Base-by-base conservation (phyloP, 2,329 filamentous ascomycete genomes). In the Alternaria sp. region DNA sequence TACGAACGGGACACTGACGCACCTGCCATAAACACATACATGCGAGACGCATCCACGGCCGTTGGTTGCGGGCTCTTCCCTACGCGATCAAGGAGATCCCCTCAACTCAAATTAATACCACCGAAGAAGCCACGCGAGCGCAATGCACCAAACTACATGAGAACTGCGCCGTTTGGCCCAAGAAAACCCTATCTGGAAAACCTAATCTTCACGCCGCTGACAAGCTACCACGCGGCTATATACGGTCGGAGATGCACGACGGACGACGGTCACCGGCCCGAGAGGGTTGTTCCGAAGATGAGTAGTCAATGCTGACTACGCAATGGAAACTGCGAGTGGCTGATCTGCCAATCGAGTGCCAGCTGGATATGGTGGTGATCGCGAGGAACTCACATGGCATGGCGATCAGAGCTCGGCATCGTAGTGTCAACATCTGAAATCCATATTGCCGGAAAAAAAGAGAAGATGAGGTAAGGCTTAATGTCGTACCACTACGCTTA, bases 171-270 rank as follows among this genome's bases (percentile, higher is more conserved):
- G 32, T 50, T 50, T 50, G 32, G 32, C n/a, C 46, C 12, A 50
- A 50, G 46, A 50, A 36, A 38, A 36, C 46, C 46, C 32, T 38
- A 36, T 50, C 46, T 50, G 20, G 20, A 9, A 36, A 50, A 38
- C 30, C 20, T 18, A 38, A 27, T 38, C 46, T 36, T 22, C 32
- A 50, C 20, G 22, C 30, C 46, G 16, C 14, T 36, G 30, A 38
- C 20, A 50, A 50, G 30, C 46, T 20, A 50, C 46, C 10, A 8
- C 32, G 16, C 30, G 46, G 46, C 46, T 36, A 36, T 50, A 25
- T 50, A 36, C 46, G 46, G 46, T 50, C 46, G 46, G 30, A 50
- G 32, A 38, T 38, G 46, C 46, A 50, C 32, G 46, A 43, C 20
- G 20, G 20, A 43, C 40, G 20, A 50, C 20, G 46, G 30, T 27